phyloP scores from a whole-genome alignment of 306 rosid species.

The Crotalaria pallida region DNA sequence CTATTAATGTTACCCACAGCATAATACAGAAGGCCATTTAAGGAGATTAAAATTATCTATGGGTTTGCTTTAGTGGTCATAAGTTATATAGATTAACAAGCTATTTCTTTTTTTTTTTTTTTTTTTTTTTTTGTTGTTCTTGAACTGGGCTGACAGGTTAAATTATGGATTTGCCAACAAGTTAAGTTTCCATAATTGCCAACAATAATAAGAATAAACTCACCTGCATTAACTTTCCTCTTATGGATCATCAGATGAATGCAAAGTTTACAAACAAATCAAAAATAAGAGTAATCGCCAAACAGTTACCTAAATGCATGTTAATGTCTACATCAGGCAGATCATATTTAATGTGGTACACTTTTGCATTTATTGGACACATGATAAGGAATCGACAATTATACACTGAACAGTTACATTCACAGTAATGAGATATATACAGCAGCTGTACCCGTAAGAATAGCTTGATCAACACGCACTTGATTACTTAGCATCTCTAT shows the following conservation, averaged over 20 bases:
- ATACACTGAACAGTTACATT: conserved; percentile 7
- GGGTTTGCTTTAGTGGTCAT: not conserved
- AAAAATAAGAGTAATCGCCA: not conserved
- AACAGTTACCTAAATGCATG: conserved; percentile 4
- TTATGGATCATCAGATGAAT: not conserved
- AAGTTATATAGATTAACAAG: not conserved
- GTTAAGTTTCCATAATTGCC: not conserved
- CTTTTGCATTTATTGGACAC: not conserved
- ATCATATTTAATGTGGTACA: not conserved
- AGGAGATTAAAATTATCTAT: not conserved
- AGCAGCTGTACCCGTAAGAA: conserved; percentile 77
- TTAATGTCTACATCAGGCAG: not conserved
- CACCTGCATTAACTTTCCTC: not conserved
- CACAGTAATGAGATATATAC: not conserved
- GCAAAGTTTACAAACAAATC: conserved; percentile 2
- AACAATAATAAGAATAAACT: not conserved
- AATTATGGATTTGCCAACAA: not conserved
- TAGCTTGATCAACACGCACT: conserved; percentile 94
- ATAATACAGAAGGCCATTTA: not conserved
- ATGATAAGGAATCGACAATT: not conserved
- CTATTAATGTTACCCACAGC: not conserved
- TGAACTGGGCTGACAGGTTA: not conserved
- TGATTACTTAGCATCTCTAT: conserved; percentile 85
- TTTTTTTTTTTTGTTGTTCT: not conserved
- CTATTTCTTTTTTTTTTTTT: too few relatives aligned